Conservation (phyloP, 345 rosid genomes). For the Populus pruinosa region DNA sequence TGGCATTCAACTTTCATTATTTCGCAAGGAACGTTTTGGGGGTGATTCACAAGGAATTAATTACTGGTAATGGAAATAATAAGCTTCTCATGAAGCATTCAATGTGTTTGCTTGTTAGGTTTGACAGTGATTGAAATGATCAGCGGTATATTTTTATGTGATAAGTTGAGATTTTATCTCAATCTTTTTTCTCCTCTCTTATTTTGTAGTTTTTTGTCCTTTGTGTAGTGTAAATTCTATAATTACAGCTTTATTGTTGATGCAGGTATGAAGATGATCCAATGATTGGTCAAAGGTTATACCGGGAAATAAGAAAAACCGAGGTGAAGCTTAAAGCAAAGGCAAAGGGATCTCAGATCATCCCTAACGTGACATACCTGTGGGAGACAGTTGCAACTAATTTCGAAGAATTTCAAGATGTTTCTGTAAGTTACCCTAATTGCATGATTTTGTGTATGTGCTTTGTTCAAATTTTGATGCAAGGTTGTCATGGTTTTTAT, state of each 20-base stretch:
- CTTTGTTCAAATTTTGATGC: not conserved
- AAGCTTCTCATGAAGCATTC: slow-evolving; percentile 10
- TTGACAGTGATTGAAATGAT: not conserved
- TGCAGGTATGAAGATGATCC: slow-evolving; percentile 96
- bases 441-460: not conserved
- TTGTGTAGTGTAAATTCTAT: slow-evolving; percentile 1
- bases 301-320: slow-evolving; percentile 84
- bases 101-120: not conserved
- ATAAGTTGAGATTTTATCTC: not conserved
- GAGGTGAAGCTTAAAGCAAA: slow-evolving; percentile 65
- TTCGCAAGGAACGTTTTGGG: slow-evolving; percentile 91
- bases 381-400: slow-evolving; percentile 98
- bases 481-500: not conserved
- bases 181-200: not conserved
- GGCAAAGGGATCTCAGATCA: slow-evolving; percentile 79
- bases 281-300: slow-evolving; percentile 83
- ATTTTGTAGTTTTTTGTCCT: not conserved
- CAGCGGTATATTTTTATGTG: not conserved
- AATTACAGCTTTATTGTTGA: slow-evolving; percentile 27
- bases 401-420: slow-evolving; percentile 94
- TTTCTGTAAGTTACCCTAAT: slow-evolving; percentile 47
- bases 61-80: slow-evolving; percentile 61
- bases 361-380: slow-evolving; percentile 59
- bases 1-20: slow-evolving; percentile 72
- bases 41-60: slow-evolving; percentile 94